Conservation (phyloP, 2,329 filamentous ascomycete species). For the Rasamsonia emersonii region DNA sequence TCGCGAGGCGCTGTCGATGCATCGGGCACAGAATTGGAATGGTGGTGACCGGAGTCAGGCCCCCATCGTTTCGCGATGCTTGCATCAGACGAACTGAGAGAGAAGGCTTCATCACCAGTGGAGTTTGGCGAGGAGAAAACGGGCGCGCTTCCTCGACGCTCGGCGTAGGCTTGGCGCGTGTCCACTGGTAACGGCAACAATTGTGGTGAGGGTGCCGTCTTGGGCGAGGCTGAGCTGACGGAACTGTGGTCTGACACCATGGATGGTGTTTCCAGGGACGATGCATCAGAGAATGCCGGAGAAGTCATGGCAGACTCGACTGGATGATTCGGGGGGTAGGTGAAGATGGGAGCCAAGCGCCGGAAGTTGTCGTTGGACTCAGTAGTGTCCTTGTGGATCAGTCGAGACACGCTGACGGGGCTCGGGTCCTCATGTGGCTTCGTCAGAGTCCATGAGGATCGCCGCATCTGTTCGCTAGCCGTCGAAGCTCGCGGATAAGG, state of each 20-base stretch:
- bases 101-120: slow-evolving; percentile 12
- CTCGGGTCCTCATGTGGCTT: slow-evolving; percentile 8
- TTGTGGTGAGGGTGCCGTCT: slow-evolving; percentile 33
- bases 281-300: slow-evolving; percentile 56
- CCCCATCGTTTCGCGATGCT: slow-evolving; percentile 21
- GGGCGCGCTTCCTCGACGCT: slow-evolving; percentile 24
- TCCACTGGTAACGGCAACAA: slow-evolving; percentile 33
- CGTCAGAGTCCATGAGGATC: slow-evolving; percentile 15
- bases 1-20: slow-evolving; percentile 13
- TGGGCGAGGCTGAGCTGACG: slow-evolving; percentile 53
- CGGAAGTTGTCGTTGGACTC: slow-evolving; percentile 1
- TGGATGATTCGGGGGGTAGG: slow-evolving; percentile 28
- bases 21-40: slow-evolving; percentile 17
- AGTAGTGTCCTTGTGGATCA: slow-evolving; percentile 6
- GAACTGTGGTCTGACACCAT: slow-evolving; percentile 63
- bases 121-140: slow-evolving; percentile 13
- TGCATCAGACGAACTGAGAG: slow-evolving; percentile 18
- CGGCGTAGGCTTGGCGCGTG: slow-evolving; percentile 32
- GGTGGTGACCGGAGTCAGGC: slow-evolving; percentile 16
- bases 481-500: slow-evolving; percentile 28
- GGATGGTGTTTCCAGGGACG: slow-evolving; percentile 56
- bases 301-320: slow-evolving; percentile 55
- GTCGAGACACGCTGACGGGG: slow-evolving; percentile 5
- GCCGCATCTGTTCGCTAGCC: slow-evolving; percentile 9
- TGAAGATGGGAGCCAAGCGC: slow-evolving; percentile 28